A percentile compares a stretch with the other conserved stretches of the same genome.
These are phyloP conservation scores for Fragaria ananassa DNA, from an alignment of 306 rosid species.

Conservation along the genomic window DNA sequence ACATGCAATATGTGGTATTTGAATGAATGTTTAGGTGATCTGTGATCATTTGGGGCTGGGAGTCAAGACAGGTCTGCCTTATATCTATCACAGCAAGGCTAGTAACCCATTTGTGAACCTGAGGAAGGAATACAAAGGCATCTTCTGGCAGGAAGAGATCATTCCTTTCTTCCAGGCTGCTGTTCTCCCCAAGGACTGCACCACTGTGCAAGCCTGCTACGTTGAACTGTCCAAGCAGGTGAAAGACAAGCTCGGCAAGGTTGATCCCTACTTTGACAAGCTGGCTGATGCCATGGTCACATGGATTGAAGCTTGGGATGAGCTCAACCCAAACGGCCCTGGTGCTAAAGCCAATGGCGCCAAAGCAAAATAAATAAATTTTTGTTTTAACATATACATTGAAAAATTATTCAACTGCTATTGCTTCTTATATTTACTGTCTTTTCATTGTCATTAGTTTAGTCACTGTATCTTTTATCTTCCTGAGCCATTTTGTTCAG, in stretches of 20 bases:
- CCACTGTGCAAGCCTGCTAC: conserved; percentile 86
- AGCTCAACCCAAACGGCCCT: conserved; percentile 40
- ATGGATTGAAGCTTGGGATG: conserved; percentile 69
- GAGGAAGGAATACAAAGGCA: conserved; percentile 70
- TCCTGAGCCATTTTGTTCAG: conserved; percentile 16
- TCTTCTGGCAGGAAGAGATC: conserved; percentile 75
- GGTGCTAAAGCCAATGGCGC: conserved; percentile 33
- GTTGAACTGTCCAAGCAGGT: conserved; percentile 79
- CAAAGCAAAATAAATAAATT: conserved; percentile 21
- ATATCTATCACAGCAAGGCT: conserved; percentile 65
- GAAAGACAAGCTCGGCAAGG: conserved; percentile 71
- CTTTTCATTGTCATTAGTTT: conserved; percentile 3
- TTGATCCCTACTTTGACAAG: conserved; percentile 78
- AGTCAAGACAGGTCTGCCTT: conserved; percentile 81
- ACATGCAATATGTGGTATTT: not conserved
- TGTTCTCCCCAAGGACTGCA: conserved; percentile 64
- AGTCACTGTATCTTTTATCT: conserved; percentile 12
- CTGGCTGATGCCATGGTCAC: conserved; percentile 63
- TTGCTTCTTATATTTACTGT: not conserved
- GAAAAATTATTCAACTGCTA: not conserved
- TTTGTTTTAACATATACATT: not conserved
- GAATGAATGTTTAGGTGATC: conserved; percentile 43
- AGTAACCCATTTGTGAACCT: conserved; percentile 72
- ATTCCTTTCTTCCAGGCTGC: conserved; percentile 62
- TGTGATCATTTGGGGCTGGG: conserved; percentile 87